Conservation (phyloP, 192 early-diverging fungal genomes). For the Funneliformis mosseae region DNA sequence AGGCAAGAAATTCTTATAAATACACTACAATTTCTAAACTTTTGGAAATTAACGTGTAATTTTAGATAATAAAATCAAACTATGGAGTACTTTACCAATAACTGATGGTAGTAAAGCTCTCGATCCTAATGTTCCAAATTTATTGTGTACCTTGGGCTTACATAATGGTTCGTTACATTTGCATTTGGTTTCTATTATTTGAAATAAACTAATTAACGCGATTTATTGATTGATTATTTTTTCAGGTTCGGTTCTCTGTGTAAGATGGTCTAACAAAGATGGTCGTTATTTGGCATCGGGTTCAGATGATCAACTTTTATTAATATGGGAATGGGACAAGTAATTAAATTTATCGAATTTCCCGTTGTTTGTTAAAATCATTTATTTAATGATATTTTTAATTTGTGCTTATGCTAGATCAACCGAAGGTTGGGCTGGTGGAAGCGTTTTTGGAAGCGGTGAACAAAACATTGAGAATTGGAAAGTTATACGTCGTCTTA, state of each 20-base stretch:
- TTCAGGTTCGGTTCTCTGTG: constrained; percentile 82
- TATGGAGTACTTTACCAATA: constrained; percentile 83
- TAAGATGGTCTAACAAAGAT: constrained; percentile 74
- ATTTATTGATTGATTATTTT: not conserved
- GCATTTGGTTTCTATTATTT: not conserved
- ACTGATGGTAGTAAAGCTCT: constrained; percentile 50
- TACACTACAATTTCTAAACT: not conserved
- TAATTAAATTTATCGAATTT: constrained; percentile 19
- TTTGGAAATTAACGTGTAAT: not conserved
- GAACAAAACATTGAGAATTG: constrained; percentile 69
- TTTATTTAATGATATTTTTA: not conserved
- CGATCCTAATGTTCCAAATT: constrained; percentile 54
- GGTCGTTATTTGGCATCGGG: constrained; percentile 84
- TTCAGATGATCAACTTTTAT: constrained; percentile 89
- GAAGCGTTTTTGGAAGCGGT: constrained; percentile 49
- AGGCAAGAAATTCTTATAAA: no score
- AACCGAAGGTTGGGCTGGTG: constrained; percentile 41
- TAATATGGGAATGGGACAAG: constrained; percentile 86
- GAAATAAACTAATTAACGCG: not conserved
- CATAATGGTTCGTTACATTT: constrained; percentile 69
- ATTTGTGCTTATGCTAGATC: constrained; percentile 28
- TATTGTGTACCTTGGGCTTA: constrained; percentile 77
- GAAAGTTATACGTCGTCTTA: constrained; percentile 71
- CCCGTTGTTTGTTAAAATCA: not conserved
- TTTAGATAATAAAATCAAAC: constrained; percentile 81